Conservation (phyloP, 2,329 filamentous ascomycete species). For the Onygenales sp. region DNA sequence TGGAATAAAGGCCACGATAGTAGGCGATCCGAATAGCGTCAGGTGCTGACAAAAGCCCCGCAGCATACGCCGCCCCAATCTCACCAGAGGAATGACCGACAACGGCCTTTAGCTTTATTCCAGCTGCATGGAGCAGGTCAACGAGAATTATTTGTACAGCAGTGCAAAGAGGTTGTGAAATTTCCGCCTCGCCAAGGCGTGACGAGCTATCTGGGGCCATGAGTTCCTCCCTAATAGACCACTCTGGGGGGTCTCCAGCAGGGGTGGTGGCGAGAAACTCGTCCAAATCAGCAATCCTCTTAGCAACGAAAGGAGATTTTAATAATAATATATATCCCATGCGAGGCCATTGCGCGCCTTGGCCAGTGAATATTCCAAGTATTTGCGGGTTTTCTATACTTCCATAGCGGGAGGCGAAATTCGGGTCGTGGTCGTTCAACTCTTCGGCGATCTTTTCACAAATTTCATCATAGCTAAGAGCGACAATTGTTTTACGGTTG, state of each 20-base stretch:
- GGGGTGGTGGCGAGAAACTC: background rate
- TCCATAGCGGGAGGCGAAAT: background rate
- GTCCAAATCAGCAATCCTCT: conserved; percentile 9
- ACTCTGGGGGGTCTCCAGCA: background rate
- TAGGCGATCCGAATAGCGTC: conserved; percentile 9
- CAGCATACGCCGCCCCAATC: conserved; percentile 37
- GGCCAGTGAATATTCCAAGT: conserved; percentile 16
- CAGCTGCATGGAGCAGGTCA: conserved; percentile 15
- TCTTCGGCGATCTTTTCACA: conserved; percentile 1
- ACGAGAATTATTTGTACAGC: conserved; percentile 15
- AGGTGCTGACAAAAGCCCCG: conserved; percentile 25
- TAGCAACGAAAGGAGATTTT: conserved; percentile 4
- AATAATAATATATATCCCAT: conserved; percentile 14
- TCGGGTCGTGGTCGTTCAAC: background rate
- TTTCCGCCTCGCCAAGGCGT: conserved; percentile 10
- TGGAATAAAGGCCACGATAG: conserved; percentile 6
- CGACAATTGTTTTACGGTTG: conserved; percentile 2
- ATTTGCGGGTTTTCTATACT: conserved; percentile 1
- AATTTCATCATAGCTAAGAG: conserved; percentile 1
- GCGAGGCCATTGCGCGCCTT: conserved; percentile 16
- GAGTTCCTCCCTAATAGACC: conserved; percentile 9
- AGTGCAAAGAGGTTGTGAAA: conserved; percentile 14
- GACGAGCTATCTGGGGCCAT: conserved; percentile 5
- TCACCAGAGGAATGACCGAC: conserved; percentile 41
- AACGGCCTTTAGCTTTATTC: conserved; percentile 23